phyloP scores from a whole-genome alignment of 257 asterid genomes.

The Solanum rostratum region DNA sequence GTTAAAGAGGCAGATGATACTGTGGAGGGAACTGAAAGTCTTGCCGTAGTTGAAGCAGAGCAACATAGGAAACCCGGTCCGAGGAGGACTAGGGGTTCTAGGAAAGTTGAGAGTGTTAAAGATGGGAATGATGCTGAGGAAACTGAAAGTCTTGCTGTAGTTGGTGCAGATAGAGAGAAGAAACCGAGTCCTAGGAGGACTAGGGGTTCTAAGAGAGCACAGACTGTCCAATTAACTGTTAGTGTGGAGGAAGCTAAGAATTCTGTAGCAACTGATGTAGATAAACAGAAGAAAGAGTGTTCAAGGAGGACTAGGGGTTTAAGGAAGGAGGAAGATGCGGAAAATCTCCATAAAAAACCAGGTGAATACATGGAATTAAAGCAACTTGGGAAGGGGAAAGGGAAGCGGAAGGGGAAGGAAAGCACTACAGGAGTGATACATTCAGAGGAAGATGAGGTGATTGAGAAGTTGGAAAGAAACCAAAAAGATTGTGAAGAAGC shows the following conservation, averaged over 20 bases:
- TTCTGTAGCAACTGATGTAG: neutral
- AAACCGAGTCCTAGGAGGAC: neutral
- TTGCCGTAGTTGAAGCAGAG: conserved; percentile 17
- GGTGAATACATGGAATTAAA: neutral
- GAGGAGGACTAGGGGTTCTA: neutral
- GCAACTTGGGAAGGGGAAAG: neutral
- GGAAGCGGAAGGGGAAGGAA: neutral
- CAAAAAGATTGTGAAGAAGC: conserved; percentile 9
- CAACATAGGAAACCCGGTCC: neutral
- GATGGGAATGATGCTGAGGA: neutral
- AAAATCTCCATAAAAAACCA: neutral
- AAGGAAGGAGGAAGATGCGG: conserved; percentile 8
- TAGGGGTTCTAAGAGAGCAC: neutral
- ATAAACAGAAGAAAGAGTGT: conserved; percentile 8
- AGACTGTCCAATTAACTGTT: neutral
- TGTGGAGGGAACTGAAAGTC: neutral
- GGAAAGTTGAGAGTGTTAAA: neutral
- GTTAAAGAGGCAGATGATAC: neutral
- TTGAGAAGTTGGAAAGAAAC: conserved; percentile 13
- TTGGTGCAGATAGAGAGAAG: neutral
- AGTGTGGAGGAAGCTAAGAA: neutral
- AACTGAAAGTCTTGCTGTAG: conserved; percentile 4
- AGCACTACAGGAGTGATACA: neutral
- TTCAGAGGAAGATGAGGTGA: conserved; percentile 7
- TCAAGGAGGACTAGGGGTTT: conserved; percentile 31